These are phyloP conservation scores for Agrocybe pediades DNA, from an alignment of 768 basidiomycete species.

Conservation along the genomic window DNA sequence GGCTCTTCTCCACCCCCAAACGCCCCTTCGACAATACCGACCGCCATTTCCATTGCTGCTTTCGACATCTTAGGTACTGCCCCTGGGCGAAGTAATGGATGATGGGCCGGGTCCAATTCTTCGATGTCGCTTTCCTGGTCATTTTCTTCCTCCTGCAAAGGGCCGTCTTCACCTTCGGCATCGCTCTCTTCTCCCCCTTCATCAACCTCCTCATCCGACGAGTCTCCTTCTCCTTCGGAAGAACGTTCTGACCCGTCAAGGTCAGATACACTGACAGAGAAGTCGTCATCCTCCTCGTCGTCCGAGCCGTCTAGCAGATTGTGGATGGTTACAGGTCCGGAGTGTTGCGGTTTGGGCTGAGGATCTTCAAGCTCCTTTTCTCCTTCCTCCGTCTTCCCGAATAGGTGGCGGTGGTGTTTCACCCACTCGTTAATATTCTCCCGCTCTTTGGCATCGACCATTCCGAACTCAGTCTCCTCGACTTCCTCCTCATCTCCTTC, in stretches of 20 bases:
- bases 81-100: conserved; percentile 66
- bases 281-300: conserved; percentile 49
- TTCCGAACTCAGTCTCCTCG: conserved; percentile 66
- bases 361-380: conserved; percentile 8
- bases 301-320: conserved; percentile 42
- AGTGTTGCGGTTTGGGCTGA: conserved; percentile 11
- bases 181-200: conserved; percentile 31
- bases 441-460: conserved; percentile 73
- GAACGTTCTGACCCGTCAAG: conserved; percentile 36
- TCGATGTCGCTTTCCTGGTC: conserved; percentile 41
- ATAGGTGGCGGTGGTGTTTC: conserved; percentile 52
- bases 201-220: conserved; percentile 29
- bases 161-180: conserved; percentile 22
- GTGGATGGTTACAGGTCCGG: conserved; percentile 32
- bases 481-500: conserved; percentile 32
- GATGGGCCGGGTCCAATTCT: conserved; percentile 53
- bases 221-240: conserved; percentile 20
- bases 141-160: conserved; percentile 33
- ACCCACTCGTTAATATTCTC: conserved; percentile 70
- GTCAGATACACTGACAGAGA: conserved; percentile 36
- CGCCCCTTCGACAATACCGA: conserved; percentile 61
- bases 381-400: conserved; percentile 43
- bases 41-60: conserved; percentile 64
- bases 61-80: conserved; percentile 72
- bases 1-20: conserved; percentile 37